These are phyloP conservation scores for Uronychia setigera DNA, from an alignment of 73 alveolate species.

Conservation along the genomic window DNA sequence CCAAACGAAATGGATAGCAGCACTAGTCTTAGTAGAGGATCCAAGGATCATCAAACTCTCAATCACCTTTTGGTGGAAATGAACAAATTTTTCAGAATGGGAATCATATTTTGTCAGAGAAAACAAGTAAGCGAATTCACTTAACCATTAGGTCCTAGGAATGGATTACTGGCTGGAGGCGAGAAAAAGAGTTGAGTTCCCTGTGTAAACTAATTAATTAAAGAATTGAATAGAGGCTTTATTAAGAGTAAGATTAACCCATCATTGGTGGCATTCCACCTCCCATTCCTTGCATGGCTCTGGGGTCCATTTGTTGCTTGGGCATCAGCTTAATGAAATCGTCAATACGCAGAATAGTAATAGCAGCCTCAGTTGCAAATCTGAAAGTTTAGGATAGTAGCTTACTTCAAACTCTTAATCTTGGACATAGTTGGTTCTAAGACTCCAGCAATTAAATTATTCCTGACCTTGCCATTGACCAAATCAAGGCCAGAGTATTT, in stretches of 20 bases:
- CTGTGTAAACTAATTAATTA: no score
- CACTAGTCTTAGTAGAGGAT: background rate
- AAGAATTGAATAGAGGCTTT: background rate
- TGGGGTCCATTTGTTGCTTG: conserved; percentile 15
- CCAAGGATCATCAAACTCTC: background rate
- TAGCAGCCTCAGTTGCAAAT: conserved; percentile 99
- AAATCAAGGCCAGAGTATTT: conserved; percentile 95
- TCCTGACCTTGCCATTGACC: conserved; percentile 92
- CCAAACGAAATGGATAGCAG: no score
- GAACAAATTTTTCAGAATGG: background rate
- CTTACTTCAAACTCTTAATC: conserved; percentile 83
- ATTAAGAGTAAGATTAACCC: conserved; percentile 1
- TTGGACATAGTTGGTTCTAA: conserved; percentile 98
- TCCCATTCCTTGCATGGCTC: background rate
- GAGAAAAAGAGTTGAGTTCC: background rate
- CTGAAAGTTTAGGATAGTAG: conserved; percentile 33
- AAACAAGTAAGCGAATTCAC: background rate
- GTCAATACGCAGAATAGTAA: conserved; percentile 96
- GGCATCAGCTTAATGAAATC: conserved; percentile 95
- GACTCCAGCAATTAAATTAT: conserved; percentile 97
- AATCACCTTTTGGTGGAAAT: background rate
- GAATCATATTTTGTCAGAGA: background rate
- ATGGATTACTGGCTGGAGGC: no score
- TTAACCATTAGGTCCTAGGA: background rate
- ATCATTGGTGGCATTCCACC: conserved; percentile 1